Conservation (phyloP, 1,139 yeast species). For the Pichia sp. region DNA sequence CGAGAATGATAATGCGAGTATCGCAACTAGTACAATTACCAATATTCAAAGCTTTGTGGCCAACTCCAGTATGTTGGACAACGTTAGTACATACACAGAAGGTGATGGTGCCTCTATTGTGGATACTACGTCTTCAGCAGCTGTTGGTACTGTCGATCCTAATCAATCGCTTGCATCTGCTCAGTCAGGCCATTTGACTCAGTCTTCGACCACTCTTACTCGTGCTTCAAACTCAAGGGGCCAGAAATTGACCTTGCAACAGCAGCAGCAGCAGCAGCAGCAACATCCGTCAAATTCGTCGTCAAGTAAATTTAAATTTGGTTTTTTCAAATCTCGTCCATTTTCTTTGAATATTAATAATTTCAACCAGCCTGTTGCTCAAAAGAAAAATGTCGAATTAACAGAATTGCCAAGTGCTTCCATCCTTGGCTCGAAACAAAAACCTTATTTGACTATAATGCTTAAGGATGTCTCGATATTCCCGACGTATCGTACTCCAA, state of each 20-base stretch:
- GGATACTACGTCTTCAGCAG: neutral
- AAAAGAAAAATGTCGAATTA: conserved; percentile 51
- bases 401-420: conserved; percentile 57
- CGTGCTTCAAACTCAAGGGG: neutral
- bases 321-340: conserved; percentile 43
- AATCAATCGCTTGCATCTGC: neutral
- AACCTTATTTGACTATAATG: conserved; percentile 54
- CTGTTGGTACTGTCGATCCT: neutral
- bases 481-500: conserved; percentile 50
- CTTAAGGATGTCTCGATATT: conserved; percentile 49
- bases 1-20: neutral
- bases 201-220: neutral
- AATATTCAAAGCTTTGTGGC: neutral
- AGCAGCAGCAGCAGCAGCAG: neutral
- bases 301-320: conserved; percentile 20
- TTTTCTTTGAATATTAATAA: conserved; percentile 41
- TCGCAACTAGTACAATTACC: neutral
- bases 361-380: conserved; percentile 31
- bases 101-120: neutral
- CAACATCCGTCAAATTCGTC: neutral
- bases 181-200: neutral
- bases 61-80: conserved; percentile 3
- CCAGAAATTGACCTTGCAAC: neutral
- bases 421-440: conserved; percentile 34
- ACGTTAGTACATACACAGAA: neutral